Base-by-base conservation (phyloP, 768 basidiomycete species). In the Mycena chlorophos region DNA sequence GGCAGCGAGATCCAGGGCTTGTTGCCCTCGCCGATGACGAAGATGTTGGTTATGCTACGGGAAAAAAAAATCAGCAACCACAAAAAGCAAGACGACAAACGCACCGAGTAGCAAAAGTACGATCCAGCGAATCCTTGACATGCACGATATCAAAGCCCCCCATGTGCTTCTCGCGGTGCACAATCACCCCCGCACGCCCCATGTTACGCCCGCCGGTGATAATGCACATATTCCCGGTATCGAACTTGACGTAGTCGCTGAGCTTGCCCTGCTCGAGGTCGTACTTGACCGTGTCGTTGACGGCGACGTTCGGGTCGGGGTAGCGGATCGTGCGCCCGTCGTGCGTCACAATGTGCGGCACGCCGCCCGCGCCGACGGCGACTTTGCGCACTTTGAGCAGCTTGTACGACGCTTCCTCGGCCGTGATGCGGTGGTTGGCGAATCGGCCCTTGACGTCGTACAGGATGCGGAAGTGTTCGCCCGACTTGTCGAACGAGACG, bases 371-470 rank as follows among this genome's bases (percentile, higher is more conserved):
- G 58, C 97, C 97, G 63, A 98, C 78, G 60, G 94, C 93, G 38
- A 96, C 89, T 66, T 86, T 88, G 73, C 86, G 85, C 67, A 99
- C 97, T 72, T 94, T 94, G 71, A 91, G 82, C 69, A 99, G 92
- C 77, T 98, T 98, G 86, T 94, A 98, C 66, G 81, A 78, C 47
- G 96, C 94, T 75, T 99, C 97, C 77, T 98, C 97, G 38, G 89
- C 84, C 52, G 94, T 94, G 84, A 99, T 98, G 68, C 97, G 93
- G 83, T 99, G 97, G 73, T 98, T 96, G 64, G 94, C 91, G 82
- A 99, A 99, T 65, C 97, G 97, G 65, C 97, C 97, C 82, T 99
- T 99, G 77, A 98, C 88, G 72, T 98, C 97, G 83, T 98, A 98
- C 39, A 99, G 82, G 57, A 98, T 85, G 75, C 97, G 96, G 89